Conservation (phyloP, 331 rosid species). For the Acacia pycnantha region DNA sequence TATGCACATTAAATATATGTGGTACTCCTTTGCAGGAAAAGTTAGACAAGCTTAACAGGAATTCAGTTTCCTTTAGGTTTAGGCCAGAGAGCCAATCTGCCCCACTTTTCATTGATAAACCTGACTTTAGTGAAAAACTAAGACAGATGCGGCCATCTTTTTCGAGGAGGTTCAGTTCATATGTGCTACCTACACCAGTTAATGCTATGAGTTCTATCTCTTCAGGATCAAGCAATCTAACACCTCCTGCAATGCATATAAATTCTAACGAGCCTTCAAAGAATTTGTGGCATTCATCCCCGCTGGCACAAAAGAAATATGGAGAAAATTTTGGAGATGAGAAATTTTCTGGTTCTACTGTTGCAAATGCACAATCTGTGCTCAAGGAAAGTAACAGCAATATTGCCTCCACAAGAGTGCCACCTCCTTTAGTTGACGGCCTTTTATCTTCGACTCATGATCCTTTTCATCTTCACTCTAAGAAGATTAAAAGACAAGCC, state of each 20-base stretch:
- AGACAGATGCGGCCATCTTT: conserved; percentile 69
- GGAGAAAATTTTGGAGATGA: conserved; percentile 47
- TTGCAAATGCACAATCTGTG: conserved; percentile 47
- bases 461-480: conserved; percentile 49
- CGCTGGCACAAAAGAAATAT: conserved; percentile 61
- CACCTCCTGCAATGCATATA: conserved; percentile 40
- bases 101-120: conserved; percentile 73
- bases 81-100: conserved; percentile 80
- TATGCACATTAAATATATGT: conserved; percentile 6
- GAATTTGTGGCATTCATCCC: conserved; percentile 86
- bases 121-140: conserved; percentile 61
- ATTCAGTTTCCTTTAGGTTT: conserved; percentile 53
- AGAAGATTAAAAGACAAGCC: conserved; percentile 68
- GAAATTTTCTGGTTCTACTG: conserved; percentile 40
- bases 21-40: conserved; percentile 66
- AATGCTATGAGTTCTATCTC: conserved; percentile 59
- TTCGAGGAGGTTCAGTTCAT: conserved; percentile 72
- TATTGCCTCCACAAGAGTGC: conserved; percentile 48
- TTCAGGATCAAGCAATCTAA: conserved; percentile 43
- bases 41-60: conserved; percentile 46
- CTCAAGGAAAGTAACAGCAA: conserved; percentile 81
- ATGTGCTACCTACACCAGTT: conserved; percentile 87
- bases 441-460: conserved; percentile 41
- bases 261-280: conserved; percentile 41
- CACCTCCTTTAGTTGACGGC: conserved; percentile 63